Evolutionary conservation across 1,284 basidiomycete species (phyloP).

Genomic region (Taiwanofungus camphoratus): DNA sequence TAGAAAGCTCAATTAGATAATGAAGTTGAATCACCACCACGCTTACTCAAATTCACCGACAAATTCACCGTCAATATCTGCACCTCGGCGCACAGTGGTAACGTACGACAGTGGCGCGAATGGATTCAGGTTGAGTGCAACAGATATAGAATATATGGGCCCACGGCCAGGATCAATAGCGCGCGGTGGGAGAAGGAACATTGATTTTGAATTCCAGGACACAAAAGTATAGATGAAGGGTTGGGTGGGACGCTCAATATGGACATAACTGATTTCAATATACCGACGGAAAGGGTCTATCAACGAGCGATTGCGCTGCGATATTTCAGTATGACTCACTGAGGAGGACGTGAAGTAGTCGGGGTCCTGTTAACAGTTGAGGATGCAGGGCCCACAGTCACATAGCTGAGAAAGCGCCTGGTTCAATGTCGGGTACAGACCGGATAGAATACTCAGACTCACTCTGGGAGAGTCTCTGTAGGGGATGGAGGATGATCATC

Average conservation of each 20-base stretch:
- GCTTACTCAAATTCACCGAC: constrained; percentile 43
- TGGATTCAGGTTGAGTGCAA: constrained; percentile 38
- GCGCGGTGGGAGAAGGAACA: constrained; percentile 32
- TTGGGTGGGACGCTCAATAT: constrained; percentile 24
- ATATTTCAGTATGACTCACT: not conserved
- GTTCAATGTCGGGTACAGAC: not conserved
- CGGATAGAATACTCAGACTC: not conserved
- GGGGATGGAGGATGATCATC: constrained; percentile 4
- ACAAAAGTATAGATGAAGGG: constrained; percentile 36
- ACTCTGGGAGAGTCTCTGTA: constrained; percentile 8
- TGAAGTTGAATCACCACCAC: not conserved
- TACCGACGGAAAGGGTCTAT: not conserved
- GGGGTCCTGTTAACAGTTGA: not conserved
- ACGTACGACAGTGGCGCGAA: constrained; percentile 39
- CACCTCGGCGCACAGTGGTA: constrained; percentile 32
- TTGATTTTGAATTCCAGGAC: constrained; percentile 29
- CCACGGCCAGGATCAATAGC: constrained; percentile 23
- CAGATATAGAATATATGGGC: constrained; percentile 37
- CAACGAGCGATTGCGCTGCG: not conserved
- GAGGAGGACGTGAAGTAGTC: not conserved
- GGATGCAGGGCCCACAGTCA: constrained; percentile 2
- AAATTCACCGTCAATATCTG: constrained; percentile 26
- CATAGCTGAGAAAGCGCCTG: not conserved
- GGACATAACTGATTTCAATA: constrained; percentile 15
- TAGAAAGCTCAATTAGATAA: no score